phyloP scores from a whole-genome alignment of 2,329 filamentous ascomycete genomes.

The Trichoderma aggressivum region DNA sequence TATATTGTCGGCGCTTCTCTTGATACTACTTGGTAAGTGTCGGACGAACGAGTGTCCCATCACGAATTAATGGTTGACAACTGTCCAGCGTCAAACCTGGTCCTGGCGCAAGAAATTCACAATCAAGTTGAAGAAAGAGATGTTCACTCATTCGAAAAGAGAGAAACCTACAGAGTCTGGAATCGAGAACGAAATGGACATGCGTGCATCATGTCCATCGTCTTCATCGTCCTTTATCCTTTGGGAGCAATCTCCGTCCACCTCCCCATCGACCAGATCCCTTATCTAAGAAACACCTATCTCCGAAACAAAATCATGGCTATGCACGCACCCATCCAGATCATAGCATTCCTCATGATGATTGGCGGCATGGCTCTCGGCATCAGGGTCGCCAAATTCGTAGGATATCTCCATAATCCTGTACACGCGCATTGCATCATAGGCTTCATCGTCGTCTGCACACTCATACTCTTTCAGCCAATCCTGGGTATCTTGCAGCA shows the following conservation, averaged over 20 bases:
- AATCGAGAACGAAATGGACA: conserved; percentile 11
- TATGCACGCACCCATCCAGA: conserved; percentile 3
- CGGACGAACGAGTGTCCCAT: background rate
- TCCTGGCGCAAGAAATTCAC: background rate
- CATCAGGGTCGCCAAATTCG: background rate
- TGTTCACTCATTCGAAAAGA: background rate
- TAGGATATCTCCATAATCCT: background rate
- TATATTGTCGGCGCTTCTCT: background rate
- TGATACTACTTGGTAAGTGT: background rate
- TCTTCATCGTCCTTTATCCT: conserved; percentile 11
- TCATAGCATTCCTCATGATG: conserved; percentile 7
- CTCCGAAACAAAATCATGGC: conserved; percentile 12
- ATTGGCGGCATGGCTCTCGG: conserved; percentile 9
- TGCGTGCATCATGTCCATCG: conserved; percentile 14
- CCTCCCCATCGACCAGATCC: conserved; percentile 4
- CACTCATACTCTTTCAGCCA: conserved; percentile 5
- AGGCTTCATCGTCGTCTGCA: background rate
- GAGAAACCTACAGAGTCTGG: conserved; percentile 2
- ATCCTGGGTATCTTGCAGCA: background rate
- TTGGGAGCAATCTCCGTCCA: conserved; percentile 5
- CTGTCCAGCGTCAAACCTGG: background rate
- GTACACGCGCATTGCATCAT: conserved; percentile 3
- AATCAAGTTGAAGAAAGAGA: background rate
- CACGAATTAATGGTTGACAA: background rate
- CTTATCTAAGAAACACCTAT: background rate